Percentiles rank a stretch among this genome's conserved stretches.
Conservation (phyloP, 192 early-diverging fungal species). For the Ambispora gerdemannii region DNA sequence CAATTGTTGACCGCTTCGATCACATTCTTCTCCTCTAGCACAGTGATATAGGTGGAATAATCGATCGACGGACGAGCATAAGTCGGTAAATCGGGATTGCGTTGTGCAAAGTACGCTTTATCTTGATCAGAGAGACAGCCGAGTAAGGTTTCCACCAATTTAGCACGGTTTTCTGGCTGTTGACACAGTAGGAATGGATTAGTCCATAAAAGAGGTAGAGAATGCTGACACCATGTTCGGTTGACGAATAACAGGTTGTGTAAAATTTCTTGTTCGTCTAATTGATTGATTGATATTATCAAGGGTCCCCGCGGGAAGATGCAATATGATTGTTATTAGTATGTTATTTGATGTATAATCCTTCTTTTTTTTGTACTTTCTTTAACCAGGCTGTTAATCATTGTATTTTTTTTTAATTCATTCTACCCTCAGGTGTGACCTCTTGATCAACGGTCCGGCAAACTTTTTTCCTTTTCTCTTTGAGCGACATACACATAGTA, state of each 20-base stretch:
- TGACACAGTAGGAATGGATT: neutral
- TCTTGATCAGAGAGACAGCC: neutral
- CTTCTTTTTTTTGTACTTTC: too few relatives aligned
- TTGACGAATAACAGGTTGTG: neutral
- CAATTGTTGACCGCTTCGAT: neutral
- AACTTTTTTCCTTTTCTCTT: too few relatives aligned
- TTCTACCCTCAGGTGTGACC: too few relatives aligned
- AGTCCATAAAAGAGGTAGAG: neutral
- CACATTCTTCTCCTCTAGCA: neutral
- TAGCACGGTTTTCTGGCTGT: neutral
- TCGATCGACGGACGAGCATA: neutral
- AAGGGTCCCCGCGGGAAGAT: too few relatives aligned
- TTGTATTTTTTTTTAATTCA: too few relatives aligned
- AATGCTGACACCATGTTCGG: neutral
- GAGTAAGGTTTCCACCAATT: neutral
- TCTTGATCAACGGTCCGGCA: too few relatives aligned
- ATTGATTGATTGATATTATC: too few relatives aligned
- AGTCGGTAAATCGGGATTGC: neutral
- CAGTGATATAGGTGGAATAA: neutral
- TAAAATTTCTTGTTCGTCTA: neutral
- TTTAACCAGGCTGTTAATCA: too few relatives aligned
- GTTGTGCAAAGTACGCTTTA: neutral
- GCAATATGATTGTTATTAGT: too few relatives aligned
- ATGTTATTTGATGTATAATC: too few relatives aligned
- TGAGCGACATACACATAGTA: too few relatives aligned